Conservation (phyloP, 257 asterid species). For the Mitragyna speciosa region DNA sequence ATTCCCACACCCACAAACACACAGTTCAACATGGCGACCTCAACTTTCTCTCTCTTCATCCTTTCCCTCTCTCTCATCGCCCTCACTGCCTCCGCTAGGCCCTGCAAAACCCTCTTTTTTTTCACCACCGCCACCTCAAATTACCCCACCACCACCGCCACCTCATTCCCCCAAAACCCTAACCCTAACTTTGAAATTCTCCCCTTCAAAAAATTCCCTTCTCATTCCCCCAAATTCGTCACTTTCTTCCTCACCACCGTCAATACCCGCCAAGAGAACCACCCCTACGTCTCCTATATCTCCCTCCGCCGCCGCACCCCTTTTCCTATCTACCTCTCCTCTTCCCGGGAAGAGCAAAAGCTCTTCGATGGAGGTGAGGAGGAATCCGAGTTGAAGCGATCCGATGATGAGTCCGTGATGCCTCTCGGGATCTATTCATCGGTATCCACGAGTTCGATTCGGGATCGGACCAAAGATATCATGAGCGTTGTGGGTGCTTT, state of each 20-base stretch:
- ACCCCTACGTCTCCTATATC: constrained; percentile 1
- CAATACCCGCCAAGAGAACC: background rate
- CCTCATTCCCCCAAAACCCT: constrained; percentile 37
- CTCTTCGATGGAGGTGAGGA: constrained; percentile 1
- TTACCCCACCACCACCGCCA: constrained; percentile 35
- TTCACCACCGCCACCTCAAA: constrained; percentile 38
- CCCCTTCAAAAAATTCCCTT: background rate
- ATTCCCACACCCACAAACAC: background rate
- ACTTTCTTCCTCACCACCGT: constrained; percentile 23
- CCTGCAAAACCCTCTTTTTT: constrained; percentile 73
- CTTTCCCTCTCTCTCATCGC: constrained; percentile 40
- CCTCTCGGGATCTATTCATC: constrained; percentile 56
- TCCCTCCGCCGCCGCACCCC: constrained; percentile 26
- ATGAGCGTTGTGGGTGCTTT: constrained; percentile 74
- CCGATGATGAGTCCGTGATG: constrained; percentile 20
- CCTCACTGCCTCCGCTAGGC: constrained; percentile 59
- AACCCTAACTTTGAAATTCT: constrained; percentile 22
- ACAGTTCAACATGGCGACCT: constrained; percentile 43
- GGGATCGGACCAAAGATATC: constrained; percentile 68
- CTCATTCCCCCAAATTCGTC: constrained; percentile 14
- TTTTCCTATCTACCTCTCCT: constrained; percentile 2
- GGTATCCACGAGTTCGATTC: constrained; percentile 54
- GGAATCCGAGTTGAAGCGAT: constrained; percentile 8
- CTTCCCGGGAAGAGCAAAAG: background rate
- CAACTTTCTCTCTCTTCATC: constrained; percentile 31